Evolutionary conservation across 805 yeast species (phyloP).

Genomic region (Wickerhamomyces strasburgensis): DNA sequence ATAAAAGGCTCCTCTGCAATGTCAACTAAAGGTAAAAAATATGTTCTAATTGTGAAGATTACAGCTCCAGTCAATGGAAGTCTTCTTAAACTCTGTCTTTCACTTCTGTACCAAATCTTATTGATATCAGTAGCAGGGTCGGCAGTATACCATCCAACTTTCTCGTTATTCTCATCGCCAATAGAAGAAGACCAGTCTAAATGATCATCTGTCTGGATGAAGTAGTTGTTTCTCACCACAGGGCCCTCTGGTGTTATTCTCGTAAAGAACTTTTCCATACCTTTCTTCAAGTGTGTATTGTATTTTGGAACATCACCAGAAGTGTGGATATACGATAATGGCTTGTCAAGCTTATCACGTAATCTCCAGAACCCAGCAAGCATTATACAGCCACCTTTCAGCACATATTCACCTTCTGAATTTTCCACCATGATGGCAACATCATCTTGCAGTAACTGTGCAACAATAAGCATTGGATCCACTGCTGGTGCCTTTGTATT

Average conservation of each 20-base stretch:
- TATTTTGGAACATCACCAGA: slow-evolving; percentile 67
- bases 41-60: slow-evolving; percentile 59
- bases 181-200: slow-evolving; percentile 63
- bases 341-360: slow-evolving; percentile 51
- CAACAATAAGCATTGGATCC: slow-evolving; percentile 57
- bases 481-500: slow-evolving; percentile 28
- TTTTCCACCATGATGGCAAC: slow-evolving; percentile 62
- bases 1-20: slow-evolving; percentile 55
- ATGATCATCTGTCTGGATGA: slow-evolving; percentile 57
- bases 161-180: slow-evolving; percentile 48
- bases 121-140: slow-evolving; percentile 40
- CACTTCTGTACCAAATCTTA: slow-evolving; percentile 54
- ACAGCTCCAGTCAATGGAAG: slow-evolving; percentile 55
- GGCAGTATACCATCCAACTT: slow-evolving; percentile 65
- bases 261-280: slow-evolving; percentile 63
- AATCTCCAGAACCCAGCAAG: slow-evolving; percentile 71
- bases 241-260: slow-evolving; percentile 55
- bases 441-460: slow-evolving; percentile 60
- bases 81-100: slow-evolving; percentile 58
- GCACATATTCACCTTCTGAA: slow-evolving; percentile 49
- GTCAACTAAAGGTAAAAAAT: slow-evolving; percentile 50
- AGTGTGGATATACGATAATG: slow-evolving; percentile 55
- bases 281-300: slow-evolving; percentile 48
- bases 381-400: slow-evolving; percentile 58
- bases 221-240: slow-evolving; percentile 63